phyloP scores from a whole-genome alignment of 495 filamentous ascomycete species.

The Lophiotrema nucula region DNA sequence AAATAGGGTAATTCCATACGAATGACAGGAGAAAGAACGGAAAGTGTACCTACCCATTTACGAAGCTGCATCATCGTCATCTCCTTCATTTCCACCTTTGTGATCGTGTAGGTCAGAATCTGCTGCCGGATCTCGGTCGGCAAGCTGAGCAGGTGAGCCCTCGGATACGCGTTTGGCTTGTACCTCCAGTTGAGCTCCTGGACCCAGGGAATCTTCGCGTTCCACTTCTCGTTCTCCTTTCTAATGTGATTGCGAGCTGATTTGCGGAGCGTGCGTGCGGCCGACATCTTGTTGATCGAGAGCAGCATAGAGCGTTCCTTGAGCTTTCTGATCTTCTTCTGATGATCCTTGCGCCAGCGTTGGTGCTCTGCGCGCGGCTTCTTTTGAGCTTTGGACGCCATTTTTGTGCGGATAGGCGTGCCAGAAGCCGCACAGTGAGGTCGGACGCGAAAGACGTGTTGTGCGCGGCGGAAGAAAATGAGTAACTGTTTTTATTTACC shows the following conservation, averaged over 20 bases:
- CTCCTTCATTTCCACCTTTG: neutral
- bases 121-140: slow-evolving; percentile 6
- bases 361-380: no score
- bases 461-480: no score
- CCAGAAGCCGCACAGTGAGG: no score
- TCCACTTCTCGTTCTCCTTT: neutral
- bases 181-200: neutral
- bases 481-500: no score
- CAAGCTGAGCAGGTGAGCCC: neutral
- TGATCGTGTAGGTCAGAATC: neutral
- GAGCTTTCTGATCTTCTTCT: no score
- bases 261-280: neutral
- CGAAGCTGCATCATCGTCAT: neutral
- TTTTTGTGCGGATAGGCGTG: no score
- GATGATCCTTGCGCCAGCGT: no score
- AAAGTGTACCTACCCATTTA: neutral
- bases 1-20: neutral
- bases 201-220: neutral
- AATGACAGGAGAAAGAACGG: neutral
- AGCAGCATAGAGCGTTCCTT: no score
- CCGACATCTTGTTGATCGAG: no score
- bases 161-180: neutral
- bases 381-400: no score
- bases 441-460: no score
- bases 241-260: neutral